Base-by-base conservation (phyloP, 257 asterid species). In the Gardenia jasminoides region DNA sequence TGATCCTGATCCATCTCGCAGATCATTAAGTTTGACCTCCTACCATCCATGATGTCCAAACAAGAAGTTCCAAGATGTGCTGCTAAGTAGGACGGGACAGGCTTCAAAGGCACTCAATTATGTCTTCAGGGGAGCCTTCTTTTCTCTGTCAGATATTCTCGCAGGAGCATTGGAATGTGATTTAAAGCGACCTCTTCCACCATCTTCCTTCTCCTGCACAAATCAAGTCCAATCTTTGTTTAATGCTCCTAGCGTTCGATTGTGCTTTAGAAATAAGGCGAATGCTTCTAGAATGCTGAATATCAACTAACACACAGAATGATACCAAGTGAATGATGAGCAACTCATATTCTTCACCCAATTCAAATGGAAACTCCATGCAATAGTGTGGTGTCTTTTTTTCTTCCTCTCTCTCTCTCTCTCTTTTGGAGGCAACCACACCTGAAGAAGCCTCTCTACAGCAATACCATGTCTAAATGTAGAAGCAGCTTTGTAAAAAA, bases 81-180 rank as follows among this genome's bases (percentile, higher is more conserved):
- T 24, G 36, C 66, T 17, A 28, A 30, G 44, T 36, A 36, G 16
- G 28, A 47, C 7, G 39, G 26, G 46, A 19, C 16, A 48, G 71
- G 72, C 31, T 67, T 39, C 71, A 1, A 48, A 75, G 41, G 31
- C 44, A 46, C 78, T 44, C 66, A 28, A 67, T 86, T 70, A 94
- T 69, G 92, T 90, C 89, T 92, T 92, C 85, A 94, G 74, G 47
- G 97, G 98, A 69, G 98, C 98, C 90, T 94, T 94, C 92, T 94
- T 94, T 78, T 85, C 97, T 82, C 97, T 84, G 87, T 94, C 98
- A 41, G 93, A 92, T 83, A 94, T 94, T 52, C 98, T 92, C 72
- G 94, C 88, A 78, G 97, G 92, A 39, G 81, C 96, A 67, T 77
- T 93, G n/a, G 98, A 83, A 87, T 94, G 98, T 17, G 97, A 94